A percentile compares a stretch with the other conserved stretches of the same genome.
These are phyloP conservation scores for Leptodontidium sp. DNA, from an alignment of 2,329 filamentous ascomycete genomes.

Conservation along the genomic window DNA sequence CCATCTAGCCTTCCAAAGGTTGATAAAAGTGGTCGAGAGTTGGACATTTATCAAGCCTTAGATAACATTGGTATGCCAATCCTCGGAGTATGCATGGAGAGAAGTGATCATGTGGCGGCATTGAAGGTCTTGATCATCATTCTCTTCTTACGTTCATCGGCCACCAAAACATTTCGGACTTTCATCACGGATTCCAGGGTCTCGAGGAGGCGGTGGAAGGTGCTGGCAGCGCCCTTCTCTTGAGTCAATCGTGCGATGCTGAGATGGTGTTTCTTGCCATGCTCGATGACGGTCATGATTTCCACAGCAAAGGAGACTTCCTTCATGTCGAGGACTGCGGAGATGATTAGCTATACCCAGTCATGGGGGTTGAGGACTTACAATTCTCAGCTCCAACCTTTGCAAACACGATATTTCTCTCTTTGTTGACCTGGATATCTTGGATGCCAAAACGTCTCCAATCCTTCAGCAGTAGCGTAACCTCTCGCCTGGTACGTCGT, in stretches of 20 bases:
- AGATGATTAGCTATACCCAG: conserved; percentile 31
- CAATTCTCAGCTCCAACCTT: conserved; percentile 80
- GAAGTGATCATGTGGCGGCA: conserved; percentile 15
- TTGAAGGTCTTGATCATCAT: conserved; percentile 76
- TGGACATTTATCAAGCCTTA: neutral
- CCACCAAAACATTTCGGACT: conserved; percentile 71
- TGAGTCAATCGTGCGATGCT: conserved; percentile 88
- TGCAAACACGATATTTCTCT: conserved; percentile 80
- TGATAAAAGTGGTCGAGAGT: neutral
- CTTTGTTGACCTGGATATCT: conserved; percentile 80
- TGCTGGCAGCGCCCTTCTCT: conserved; percentile 89
- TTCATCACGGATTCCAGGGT: conserved; percentile 75
- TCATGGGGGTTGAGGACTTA: conserved; percentile 56
- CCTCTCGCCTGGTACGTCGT: conserved; percentile 77
- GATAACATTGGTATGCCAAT: neutral
- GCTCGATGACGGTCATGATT: conserved; percentile 88
- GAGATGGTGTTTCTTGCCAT: conserved; percentile 78
- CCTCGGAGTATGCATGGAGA: neutral
- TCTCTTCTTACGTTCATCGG: conserved; percentile 70
- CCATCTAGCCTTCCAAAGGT: neutral
- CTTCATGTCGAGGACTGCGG: conserved; percentile 78
- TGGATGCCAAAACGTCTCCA: conserved; percentile 69
- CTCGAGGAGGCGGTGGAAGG: conserved; percentile 84
- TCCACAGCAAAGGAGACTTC: conserved; percentile 89
- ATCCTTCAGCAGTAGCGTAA: conserved; percentile 76